Base-by-base conservation (phyloP, 2,329 filamentous ascomycete species). In the Colletotrichum liriopes region DNA sequence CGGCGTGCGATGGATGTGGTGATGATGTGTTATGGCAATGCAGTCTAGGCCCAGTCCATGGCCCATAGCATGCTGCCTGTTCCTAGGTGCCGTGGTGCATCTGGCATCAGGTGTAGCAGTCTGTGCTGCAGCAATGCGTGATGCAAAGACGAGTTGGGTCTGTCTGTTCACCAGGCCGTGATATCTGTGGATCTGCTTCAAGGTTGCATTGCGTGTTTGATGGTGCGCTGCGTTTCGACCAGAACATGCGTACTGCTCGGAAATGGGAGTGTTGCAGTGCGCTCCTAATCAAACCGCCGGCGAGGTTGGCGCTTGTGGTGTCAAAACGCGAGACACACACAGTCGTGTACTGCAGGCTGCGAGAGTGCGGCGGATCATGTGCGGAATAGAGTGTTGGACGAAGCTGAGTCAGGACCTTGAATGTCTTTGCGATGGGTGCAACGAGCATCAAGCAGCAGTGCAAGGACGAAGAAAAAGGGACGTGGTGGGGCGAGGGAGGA, bases 31-130 rank as follows among this genome's bases (percentile, higher is more conserved):
- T 41, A 56, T 52, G 61, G 29, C 52, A 58, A 58, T 59, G 20
- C 49, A 64, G 58, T 63, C 58, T 52, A 68, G 69, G 59, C 69
- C 65, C 52, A 39, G 69, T 41, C 45, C 37, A 58, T 55, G 45
- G 20, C 14, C 20, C 43, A 35, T n/a, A 16, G 51, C 18, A 32
- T 12, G 5, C 16, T 26, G 16, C 16, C 18, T 32, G 29, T 32
- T 20, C 26, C 26, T 23, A 12, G 32, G 32, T 20, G 20, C 52
- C 18, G 20, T 37, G 52, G 20, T 55, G 55, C 39, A 26, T 59
- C 14, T 18, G 55, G 55, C 26, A 41, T 43, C 55, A 26, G 55
- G 37, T 12, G 20, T 29, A n/a, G 35, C 29, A 32, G 47, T 63
- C 45, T 52, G 45, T 51, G 23, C 60, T 26, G 35, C 58, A 29